Percentiles rank a stretch among this genome's conserved stretches.
These are phyloP conservation scores for Jamesozyma jinghongensis DNA, from an alignment of 805 yeast genomes.

Conservation along the genomic window DNA sequence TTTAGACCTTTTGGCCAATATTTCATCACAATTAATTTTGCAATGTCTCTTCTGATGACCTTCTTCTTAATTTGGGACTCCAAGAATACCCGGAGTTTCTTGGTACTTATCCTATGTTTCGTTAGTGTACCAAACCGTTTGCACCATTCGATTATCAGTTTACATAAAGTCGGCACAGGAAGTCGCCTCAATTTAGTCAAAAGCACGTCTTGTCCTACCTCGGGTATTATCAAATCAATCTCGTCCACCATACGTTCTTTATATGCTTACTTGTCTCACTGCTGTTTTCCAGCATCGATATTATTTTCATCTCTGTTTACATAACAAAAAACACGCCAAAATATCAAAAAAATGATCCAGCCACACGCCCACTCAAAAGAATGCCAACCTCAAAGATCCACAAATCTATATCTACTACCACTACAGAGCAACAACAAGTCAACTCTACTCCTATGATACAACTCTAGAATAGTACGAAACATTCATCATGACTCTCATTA, in stretches of 20 bases:
- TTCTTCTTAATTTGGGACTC: slow-evolving; percentile 8
- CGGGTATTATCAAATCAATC: slow-evolving; percentile 14
- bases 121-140: slow-evolving; percentile 9
- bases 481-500: too few species aligned
- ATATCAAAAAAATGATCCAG: not conserved
- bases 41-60: slow-evolving; percentile 10
- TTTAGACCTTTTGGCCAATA: slow-evolving; percentile 23
- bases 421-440: too few species aligned
- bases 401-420: too few species aligned
- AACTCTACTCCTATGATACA: too few species aligned
- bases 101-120: not conserved
- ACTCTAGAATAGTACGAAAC: too few species aligned
- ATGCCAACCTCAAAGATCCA: too few species aligned
- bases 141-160: slow-evolving; percentile 19
- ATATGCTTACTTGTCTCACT: not conserved
- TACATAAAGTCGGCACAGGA: slow-evolving; percentile 14
- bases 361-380: not conserved
- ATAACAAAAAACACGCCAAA: too few species aligned
- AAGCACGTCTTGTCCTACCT: slow-evolving; percentile 9
- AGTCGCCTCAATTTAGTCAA: slow-evolving; percentile 14
- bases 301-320: too few species aligned
- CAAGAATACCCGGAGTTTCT: slow-evolving; percentile 4
- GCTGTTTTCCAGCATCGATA: not conserved
- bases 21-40: slow-evolving; percentile 10
- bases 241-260: not conserved